phyloP scores from a whole-genome alignment of 2,329 filamentous ascomycete species.

The Fusarium praegraminearum region DNA sequence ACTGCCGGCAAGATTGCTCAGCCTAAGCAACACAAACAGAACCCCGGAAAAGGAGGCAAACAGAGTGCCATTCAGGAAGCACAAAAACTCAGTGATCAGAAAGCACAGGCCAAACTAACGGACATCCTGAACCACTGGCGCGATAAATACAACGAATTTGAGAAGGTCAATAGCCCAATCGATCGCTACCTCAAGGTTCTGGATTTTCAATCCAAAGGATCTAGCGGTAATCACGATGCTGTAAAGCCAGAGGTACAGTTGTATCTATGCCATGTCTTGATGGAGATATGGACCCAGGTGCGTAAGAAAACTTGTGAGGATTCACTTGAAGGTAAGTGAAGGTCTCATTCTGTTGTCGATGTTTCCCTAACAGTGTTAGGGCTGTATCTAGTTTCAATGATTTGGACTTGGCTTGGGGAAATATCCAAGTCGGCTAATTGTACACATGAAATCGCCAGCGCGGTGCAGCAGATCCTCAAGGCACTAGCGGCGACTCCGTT shows the following conservation, averaged over 20 bases:
- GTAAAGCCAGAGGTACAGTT: constrained; percentile 7
- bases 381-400: constrained; percentile 43
- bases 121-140: constrained; percentile 59
- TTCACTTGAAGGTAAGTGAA: constrained; percentile 1
- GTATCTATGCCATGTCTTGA: constrained; percentile 10
- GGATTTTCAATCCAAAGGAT: constrained; percentile 56
- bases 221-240: neutral
- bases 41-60: constrained; percentile 50
- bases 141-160: constrained; percentile 58
- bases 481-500: constrained; percentile 22
- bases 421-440: constrained; percentile 27
- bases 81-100: constrained; percentile 52
- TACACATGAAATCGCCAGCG: constrained; percentile 22
- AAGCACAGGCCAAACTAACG: constrained; percentile 46
- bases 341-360: too few relatives aligned
- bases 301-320: neutral
- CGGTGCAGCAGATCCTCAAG: constrained; percentile 22
- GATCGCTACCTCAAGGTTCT: constrained; percentile 62
- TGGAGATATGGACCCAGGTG: constrained; percentile 2
- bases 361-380: constrained; percentile 20
- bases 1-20: constrained; percentile 4
- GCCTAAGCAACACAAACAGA: constrained; percentile 29
- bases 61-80: constrained; percentile 54
- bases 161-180: constrained; percentile 57
- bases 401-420: constrained; percentile 41